A percentile compares a stretch with the other conserved stretches of the same genome.
Evolutionary conservation across 768 basidiomycete genomes (phyloP).

Genomic region (Pleurotus citrinopileatus): DNA sequence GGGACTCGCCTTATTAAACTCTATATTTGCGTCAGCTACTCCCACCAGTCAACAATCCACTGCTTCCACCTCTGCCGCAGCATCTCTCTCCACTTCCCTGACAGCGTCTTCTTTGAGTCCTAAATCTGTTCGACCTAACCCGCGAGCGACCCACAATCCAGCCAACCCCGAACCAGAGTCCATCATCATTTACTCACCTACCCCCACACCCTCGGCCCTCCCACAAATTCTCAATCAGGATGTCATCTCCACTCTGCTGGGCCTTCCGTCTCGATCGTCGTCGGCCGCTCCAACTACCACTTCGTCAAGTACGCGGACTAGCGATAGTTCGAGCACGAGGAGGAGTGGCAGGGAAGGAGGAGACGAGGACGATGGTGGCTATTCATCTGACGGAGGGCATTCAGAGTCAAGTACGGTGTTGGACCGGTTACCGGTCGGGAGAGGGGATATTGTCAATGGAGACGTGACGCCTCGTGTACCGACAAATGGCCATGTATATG

Average conservation of each 20-base stretch:
- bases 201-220: constrained; percentile 46
- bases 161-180: constrained; percentile 15
- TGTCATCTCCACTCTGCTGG: constrained; percentile 64
- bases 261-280: constrained; percentile 36
- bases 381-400: constrained; percentile 35
- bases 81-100: constrained; percentile 6
- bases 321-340: constrained; percentile 4
- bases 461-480: constrained; percentile 60
- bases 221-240: constrained; percentile 73
- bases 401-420: constrained; percentile 40
- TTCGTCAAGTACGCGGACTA: neutral
- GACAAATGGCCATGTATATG: neutral
- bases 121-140: constrained; percentile 12
- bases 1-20: constrained; percentile 61
- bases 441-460: constrained; percentile 28
- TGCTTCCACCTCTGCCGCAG: constrained; percentile 15
- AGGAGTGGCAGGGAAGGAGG: constrained; percentile 46
- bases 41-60: constrained; percentile 9
- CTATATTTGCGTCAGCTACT: constrained; percentile 71
- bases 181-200: constrained; percentile 48
- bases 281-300: constrained; percentile 13
- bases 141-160: constrained; percentile 17
- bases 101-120: constrained; percentile 8
- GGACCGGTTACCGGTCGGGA: constrained; percentile 20
- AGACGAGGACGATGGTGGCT: constrained; percentile 44